Evolutionary conservation across 2,329 filamentous ascomycete genomes (phyloP), one percentile per base, ranked within the genome.

Genomic region (Colletotrichum sp.): DNA sequence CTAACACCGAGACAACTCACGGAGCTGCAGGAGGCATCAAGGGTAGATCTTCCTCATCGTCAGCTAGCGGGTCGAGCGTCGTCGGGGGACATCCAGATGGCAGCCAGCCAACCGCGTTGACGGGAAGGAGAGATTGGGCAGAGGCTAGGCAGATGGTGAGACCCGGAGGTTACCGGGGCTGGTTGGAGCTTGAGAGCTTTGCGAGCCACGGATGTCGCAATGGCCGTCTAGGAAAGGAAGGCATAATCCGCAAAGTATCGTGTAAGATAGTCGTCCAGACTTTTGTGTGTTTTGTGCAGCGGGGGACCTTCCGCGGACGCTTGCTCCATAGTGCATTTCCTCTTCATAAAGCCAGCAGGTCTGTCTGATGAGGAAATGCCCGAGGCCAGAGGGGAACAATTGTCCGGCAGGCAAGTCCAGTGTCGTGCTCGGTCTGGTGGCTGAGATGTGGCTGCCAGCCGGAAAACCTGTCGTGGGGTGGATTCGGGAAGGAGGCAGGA

Each of bases 391-490:
- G 44, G 44, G 44, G 44, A 49, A 7, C 9, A 21, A 21, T 13
- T 21, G 36, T 5, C 13, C 36, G 12, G 36, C 39, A 57, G 39
- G 57, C 30, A 71, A 57, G 26, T 30, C 36, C 36, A 39, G 16
- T 32, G 63, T 49, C 36, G 62, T 28, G 39, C 34, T 69, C 57
- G 57, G 39, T 30, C 59, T 39, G 26, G 63, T 64, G 69, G 63
- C 63, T 68, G 44, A 75, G 57, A 67, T 66, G 30, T 59, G 73
- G 69, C 26, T 76, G 73, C 55, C 39, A 34, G 63, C 57, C 28
- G 68, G n/a, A 39, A 34, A 52, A 13, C 44, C n/a, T 34, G 26
- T 70, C 67, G 52, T 63, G 26, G 44, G 59, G 57, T 30, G 30
- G 30, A 59, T 49, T 12, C n/a, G 44, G 44, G 44, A 21, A 49